A percentile compares a stretch with the other conserved stretches of the same genome.
Conservation (phyloP, 306 rosid species). For the Medicago ruthenica region DNA sequence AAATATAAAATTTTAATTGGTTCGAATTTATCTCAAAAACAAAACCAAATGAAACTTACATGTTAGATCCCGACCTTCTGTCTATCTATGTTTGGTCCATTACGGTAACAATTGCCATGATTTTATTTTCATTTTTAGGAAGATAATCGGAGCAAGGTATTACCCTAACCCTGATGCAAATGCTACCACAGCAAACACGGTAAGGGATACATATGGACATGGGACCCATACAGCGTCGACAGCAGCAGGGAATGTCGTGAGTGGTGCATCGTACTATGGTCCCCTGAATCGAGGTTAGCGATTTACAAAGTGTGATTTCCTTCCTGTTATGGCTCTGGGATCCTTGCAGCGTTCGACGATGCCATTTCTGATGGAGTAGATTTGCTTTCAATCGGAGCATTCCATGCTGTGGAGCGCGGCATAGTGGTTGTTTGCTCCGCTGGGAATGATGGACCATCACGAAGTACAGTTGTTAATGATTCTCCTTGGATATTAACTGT, state of each 20-base stretch:
- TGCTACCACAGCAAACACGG: constrained; percentile 20
- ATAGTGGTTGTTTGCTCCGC: constrained; percentile 80
- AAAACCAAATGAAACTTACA: neutral
- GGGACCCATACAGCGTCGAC: constrained; percentile 88
- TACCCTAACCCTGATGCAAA: constrained; percentile 35
- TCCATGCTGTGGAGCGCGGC: constrained; percentile 77
- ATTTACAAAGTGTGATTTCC: constrained; percentile 63
- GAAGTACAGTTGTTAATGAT: constrained; percentile 52
- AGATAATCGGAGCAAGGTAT: constrained; percentile 86
- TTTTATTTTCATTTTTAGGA: constrained; percentile 46
- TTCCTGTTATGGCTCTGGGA: constrained; percentile 69
- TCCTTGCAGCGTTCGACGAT: constrained; percentile 76
- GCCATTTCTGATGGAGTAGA: constrained; percentile 81
- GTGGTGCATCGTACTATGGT: constrained; percentile 70
- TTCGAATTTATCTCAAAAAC: no score
- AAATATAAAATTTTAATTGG: no score
- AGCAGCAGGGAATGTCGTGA: constrained; percentile 57
- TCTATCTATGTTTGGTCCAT: neutral
- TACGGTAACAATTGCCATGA: neutral
- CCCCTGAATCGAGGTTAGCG: constrained; percentile 77
- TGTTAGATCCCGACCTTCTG: neutral
- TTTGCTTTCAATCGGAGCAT: constrained; percentile 74
- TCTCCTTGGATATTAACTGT: constrained; percentile 92
- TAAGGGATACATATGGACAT: constrained; percentile 69
- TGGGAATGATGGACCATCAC: constrained; percentile 64